Percentiles rank a stretch among this genome's conserved stretches.
Conservation (phyloP, 2,329 filamentous ascomycete species). For the Epichloe brachyelytri region DNA sequence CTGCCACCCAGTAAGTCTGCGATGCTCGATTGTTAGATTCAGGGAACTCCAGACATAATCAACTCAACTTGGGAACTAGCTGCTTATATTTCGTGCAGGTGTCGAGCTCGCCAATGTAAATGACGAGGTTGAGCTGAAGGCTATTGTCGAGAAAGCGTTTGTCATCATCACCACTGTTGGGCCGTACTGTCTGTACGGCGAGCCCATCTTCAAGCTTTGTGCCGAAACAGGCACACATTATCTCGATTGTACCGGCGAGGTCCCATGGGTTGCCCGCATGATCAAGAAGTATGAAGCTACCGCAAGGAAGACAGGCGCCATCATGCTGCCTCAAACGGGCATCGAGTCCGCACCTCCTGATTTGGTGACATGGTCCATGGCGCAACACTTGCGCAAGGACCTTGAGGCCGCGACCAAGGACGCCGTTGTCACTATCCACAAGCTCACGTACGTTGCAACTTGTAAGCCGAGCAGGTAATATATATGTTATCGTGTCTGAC, state of each 20-base stretch:
- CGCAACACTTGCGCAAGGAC: conserved; percentile 35
- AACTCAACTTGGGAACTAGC: not conserved
- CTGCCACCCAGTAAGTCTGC: conserved; percentile 47
- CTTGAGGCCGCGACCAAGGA: conserved; percentile 37
- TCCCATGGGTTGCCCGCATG: conserved; percentile 45
- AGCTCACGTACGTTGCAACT: conserved; percentile 21
- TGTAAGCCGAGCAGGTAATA: not conserved
- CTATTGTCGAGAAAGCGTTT: conserved; percentile 42
- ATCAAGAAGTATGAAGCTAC: conserved; percentile 42
- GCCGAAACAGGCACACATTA: conserved; percentile 52
- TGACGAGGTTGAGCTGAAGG: conserved; percentile 30
- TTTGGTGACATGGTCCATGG: conserved; percentile 41
- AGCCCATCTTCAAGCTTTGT: conserved; percentile 47
- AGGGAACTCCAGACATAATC: not conserved
- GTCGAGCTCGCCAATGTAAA: conserved; percentile 40
- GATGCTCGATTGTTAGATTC: not conserved
- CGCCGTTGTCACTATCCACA: conserved; percentile 38
- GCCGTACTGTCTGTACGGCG: conserved; percentile 43
- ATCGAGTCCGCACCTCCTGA: conserved; percentile 52
- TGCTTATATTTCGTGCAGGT: conserved; percentile 16
- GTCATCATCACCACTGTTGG: conserved; percentile 47
- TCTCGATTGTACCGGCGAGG: conserved; percentile 49
- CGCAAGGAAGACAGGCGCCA: conserved; percentile 41
- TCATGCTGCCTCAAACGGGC: conserved; percentile 48
- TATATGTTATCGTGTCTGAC: not conserved